Evolutionary conservation across 2,329 filamentous ascomycete species (phyloP).

Genomic region (Lasiodiplodia citricola): DNA sequence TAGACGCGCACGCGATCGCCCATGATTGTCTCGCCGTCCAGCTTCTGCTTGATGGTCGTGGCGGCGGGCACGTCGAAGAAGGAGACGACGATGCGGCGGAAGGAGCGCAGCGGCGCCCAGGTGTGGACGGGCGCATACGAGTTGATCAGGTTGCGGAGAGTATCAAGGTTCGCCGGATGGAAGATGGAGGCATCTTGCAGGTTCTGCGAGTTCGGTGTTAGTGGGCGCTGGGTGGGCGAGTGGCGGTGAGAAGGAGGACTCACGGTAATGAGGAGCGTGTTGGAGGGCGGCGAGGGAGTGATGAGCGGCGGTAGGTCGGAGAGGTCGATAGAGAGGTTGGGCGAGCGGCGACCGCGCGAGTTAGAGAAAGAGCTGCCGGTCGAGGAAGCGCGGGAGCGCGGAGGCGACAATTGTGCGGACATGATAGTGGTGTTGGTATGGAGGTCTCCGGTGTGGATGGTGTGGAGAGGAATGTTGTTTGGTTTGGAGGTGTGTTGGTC

Average conservation of each 20-base stretch:
- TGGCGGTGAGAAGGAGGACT: slow-evolving; percentile 29
- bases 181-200: slow-evolving; percentile 76
- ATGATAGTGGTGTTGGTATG: slow-evolving; percentile 32
- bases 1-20: slow-evolving; percentile 58
- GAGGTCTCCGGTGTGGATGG: not conserved
- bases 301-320: slow-evolving; percentile 72
- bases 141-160: slow-evolving; percentile 73
- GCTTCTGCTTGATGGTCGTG: slow-evolving; percentile 71
- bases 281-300: slow-evolving; percentile 76
- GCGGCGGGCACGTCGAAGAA: slow-evolving; percentile 75
- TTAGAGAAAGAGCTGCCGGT: slow-evolving; percentile 32
- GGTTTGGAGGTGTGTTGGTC: not conserved
- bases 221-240: slow-evolving; percentile 25
- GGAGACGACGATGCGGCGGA: slow-evolving; percentile 80
- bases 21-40: slow-evolving; percentile 76
- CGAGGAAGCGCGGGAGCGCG: slow-evolving; percentile 22
- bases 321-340: slow-evolving; percentile 71
- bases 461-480: not conserved
- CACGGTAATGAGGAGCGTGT: slow-evolving; percentile 80
- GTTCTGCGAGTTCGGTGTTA: slow-evolving; percentile 53
- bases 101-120: slow-evolving; percentile 81
- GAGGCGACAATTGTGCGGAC: slow-evolving; percentile 27
- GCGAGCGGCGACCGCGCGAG: slow-evolving; percentile 44
- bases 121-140: slow-evolving; percentile 74
- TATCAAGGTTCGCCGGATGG: slow-evolving; percentile 72